Base-by-base conservation (phyloP, 2,329 filamentous ascomycete species). In the Fusarium abutilonis region DNA sequence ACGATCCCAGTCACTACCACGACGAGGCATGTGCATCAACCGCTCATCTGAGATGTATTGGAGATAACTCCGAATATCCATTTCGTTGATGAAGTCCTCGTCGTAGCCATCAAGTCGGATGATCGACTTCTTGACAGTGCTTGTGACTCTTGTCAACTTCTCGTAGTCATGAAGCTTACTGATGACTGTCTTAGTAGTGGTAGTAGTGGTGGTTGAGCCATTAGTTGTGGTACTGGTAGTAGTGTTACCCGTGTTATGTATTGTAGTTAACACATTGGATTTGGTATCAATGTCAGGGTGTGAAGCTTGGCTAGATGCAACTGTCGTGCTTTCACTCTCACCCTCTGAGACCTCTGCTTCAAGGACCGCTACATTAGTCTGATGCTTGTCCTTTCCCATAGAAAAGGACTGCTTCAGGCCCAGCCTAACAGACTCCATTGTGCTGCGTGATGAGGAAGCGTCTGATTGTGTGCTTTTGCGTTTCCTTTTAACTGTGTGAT, bases 1-100 rank as follows among this genome's bases (percentile, higher is more conserved):
- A 1, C 74, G 72, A 51, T 79, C 77, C 76, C 76, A 79, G 42
- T 75, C 72, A 47, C 76, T 78, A n/a, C 76, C 77, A 35, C 74
- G 67, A 6, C 70, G 69, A 3, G 77, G 77, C 75, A 79, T 79
- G 48, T 78, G 76, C 14, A 76, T 72, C 13, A 78, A 69, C 26
- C 77, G 76, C 49, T 78, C 72, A 52, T 78, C 74, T 10, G 72
- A 71, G 47, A 79, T 77, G 62, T 72, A 75, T 19, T 71, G 63
- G 13, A 78, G 71, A 41, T 78, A 78, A 11, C 63, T 46, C 10
- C 62, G 40, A 6, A 70, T 36, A 32, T 67, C 55, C 52, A 67
- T 69, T 36, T 66, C 53, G 6, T 52, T 43, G 31, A 70, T 46
- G n/a, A 69, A 69, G 0, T 40, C 13, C 10, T 69, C 67, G 29